These are phyloP conservation scores for Trametes cingulata DNA, from an alignment of 768 basidiomycete genomes.

Conservation along the genomic window DNA sequence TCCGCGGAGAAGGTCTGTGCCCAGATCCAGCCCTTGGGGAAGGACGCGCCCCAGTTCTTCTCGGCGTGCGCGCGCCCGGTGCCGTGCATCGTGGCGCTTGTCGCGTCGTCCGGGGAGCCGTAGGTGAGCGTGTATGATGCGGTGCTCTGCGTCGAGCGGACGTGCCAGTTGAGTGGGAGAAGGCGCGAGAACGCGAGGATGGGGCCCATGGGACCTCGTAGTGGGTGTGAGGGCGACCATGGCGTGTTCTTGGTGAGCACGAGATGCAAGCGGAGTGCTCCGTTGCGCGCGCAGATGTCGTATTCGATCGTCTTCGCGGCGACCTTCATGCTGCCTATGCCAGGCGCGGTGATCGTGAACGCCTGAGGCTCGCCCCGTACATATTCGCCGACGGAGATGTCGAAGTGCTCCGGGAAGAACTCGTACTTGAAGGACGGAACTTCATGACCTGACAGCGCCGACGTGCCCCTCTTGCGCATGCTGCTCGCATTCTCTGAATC, in stretches of 20 bases:
- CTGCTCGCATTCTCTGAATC: too few species aligned
- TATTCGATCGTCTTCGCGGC: conserved; percentile 17
- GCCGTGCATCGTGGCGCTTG: neutral
- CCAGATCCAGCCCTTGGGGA: conserved; percentile 32
- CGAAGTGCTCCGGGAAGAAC: conserved; percentile 24
- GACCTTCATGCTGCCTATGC: conserved; percentile 25
- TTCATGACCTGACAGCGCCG: neutral
- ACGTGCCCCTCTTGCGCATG: too few species aligned
- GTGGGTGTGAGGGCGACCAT: conserved; percentile 20
- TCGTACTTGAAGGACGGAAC: conserved; percentile 24
- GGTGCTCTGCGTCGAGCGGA: conserved; percentile 23
- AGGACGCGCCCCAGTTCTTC: conserved; percentile 32
- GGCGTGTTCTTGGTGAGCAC: conserved; percentile 13
- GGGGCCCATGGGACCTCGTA: conserved; percentile 28
- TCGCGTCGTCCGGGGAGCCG: neutral
- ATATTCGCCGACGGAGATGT: neutral
- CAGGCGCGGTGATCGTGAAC: conserved; percentile 23
- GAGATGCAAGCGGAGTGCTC: conserved; percentile 20
- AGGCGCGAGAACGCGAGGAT: conserved; percentile 18
- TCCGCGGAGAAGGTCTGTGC: conserved; percentile 21
- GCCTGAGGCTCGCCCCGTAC: neutral
- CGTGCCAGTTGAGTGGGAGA: conserved; percentile 32
- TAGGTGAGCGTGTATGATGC: conserved; percentile 19
- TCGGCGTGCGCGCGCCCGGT: conserved; percentile 24
- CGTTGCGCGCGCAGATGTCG: conserved; percentile 15